A percentile compares a stretch with the other conserved stretches of the same genome.
These are phyloP conservation scores for Westerdykella ornata DNA, from an alignment of 2,329 filamentous ascomycete species.

Conservation along the genomic window DNA sequence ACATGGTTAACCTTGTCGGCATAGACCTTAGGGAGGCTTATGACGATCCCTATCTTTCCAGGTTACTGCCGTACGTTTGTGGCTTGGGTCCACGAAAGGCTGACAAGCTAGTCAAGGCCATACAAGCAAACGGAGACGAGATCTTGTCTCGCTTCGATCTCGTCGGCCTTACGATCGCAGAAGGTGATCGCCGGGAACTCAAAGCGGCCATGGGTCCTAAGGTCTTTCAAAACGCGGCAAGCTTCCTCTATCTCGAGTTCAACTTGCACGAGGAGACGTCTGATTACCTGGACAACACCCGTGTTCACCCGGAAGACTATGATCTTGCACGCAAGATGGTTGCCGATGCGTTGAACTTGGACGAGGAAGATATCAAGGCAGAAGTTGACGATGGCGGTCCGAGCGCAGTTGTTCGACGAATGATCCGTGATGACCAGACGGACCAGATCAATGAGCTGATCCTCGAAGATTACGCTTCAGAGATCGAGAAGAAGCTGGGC, in stretches of 20 bases:
- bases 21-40: constrained; percentile 93
- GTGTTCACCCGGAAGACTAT: constrained; percentile 97
- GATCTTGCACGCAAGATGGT: constrained; percentile 98
- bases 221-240: constrained; percentile 95
- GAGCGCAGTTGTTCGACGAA: constrained; percentile 83
- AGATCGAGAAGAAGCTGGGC: constrained; percentile 86
- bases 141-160: constrained; percentile 81
- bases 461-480: constrained; percentile 92
- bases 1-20: constrained; percentile 95
- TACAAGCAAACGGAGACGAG: constrained; percentile 82
- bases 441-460: constrained; percentile 95
- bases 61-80: constrained; percentile 82
- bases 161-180: constrained; percentile 68
- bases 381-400: constrained; percentile 86
- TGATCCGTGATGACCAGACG: constrained; percentile 90
- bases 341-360: constrained; percentile 88
- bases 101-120: constrained; percentile 74
- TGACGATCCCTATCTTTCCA: constrained; percentile 71
- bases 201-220: constrained; percentile 62
- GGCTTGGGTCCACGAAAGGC: constrained; percentile 91
- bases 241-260: constrained; percentile 86
- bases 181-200: constrained; percentile 51
- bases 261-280: constrained; percentile 74
- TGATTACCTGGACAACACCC: constrained; percentile 92
- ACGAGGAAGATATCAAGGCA: constrained; percentile 95